A percentile compares a stretch with the other conserved stretches of the same genome.
These are phyloP conservation scores for Calocera cornea DNA, from an alignment of 768 basidiomycete genomes.

Conservation along the genomic window DNA sequence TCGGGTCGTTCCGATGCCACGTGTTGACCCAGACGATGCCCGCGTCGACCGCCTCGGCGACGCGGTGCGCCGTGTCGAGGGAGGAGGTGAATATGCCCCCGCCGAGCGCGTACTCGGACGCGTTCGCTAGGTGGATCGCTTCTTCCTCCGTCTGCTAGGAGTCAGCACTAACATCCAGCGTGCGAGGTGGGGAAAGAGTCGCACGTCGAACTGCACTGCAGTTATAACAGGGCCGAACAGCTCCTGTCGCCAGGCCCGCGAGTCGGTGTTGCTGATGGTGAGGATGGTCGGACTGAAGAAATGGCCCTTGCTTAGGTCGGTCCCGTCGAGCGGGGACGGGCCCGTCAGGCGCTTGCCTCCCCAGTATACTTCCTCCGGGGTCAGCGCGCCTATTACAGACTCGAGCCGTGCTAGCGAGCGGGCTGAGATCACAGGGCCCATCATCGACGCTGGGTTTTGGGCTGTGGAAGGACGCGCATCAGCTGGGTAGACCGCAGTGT, in stretches of 20 bases:
- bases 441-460: conserved; percentile 50
- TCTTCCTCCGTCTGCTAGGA: conserved; percentile 43
- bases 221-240: conserved; percentile 79
- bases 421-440: conserved; percentile 68
- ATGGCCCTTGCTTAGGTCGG: conserved; percentile 53
- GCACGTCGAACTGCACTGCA: conserved; percentile 39
- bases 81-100: conserved; percentile 70
- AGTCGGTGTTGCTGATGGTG: conserved; percentile 38
- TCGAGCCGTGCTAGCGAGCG: conserved; percentile 54
- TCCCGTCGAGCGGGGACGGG: conserved; percentile 49
- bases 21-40: conserved; percentile 83
- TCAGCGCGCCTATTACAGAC: conserved; percentile 35
- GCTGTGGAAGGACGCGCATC: conserved; percentile 31
- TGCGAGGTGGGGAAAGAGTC: not conserved
- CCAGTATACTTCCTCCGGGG: conserved; percentile 35
- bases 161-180: not conserved
- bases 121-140: conserved; percentile 56
- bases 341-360: conserved; percentile 59
- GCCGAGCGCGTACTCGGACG: conserved; percentile 66
- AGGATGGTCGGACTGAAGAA: conserved; percentile 78
- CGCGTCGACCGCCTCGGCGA: conserved; percentile 52
- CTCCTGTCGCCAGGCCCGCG: conserved; percentile 69
- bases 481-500: not conserved
- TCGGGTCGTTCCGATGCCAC: conserved; percentile 79
- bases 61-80: conserved; percentile 60